A percentile compares a stretch with the other conserved stretches of the same genome.
Conservation (phyloP, 257 asterid genomes). For the Mentha longifolia region DNA sequence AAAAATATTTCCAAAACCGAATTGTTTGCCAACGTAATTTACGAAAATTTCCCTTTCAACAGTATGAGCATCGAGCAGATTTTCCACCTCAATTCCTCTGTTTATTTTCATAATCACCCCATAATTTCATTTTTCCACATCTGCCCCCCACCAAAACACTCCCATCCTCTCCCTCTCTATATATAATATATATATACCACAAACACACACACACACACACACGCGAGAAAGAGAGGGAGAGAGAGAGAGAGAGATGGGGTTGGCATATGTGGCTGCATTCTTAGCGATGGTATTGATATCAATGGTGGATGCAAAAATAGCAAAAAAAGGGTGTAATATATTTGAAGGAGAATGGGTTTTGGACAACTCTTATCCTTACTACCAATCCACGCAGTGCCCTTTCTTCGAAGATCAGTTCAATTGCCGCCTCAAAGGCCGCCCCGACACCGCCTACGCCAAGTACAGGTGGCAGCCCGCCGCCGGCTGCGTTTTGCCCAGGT, state of each 20-base stretch:
- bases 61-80: neutral
- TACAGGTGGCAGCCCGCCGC: conserved; percentile 44
- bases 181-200: too few species aligned
- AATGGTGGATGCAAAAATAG: conserved; percentile 18
- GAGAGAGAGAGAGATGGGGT: conserved; percentile 3
- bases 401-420: conserved; percentile 44
- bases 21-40: neutral
- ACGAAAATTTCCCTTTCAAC: neutral
- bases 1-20: neutral
- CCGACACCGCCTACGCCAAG: conserved; percentile 41
- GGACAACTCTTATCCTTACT: conserved; percentile 54
- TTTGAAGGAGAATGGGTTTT: conserved; percentile 59
- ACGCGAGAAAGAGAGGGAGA: too few species aligned
- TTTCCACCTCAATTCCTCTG: neutral
- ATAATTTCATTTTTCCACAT: conserved; percentile 8
- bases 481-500: conserved; percentile 45
- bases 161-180: neutral
- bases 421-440: conserved; percentile 55
- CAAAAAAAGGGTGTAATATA: conserved; percentile 43
- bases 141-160: neutral
- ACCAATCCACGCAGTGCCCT: conserved; percentile 45
- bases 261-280: neutral
- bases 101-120: neutral
- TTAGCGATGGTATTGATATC: neutral
- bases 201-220: too few species aligned